phyloP scores from a whole-genome alignment of 768 basidiomycete species.

The Phlebiopsis flavidoalba region DNA sequence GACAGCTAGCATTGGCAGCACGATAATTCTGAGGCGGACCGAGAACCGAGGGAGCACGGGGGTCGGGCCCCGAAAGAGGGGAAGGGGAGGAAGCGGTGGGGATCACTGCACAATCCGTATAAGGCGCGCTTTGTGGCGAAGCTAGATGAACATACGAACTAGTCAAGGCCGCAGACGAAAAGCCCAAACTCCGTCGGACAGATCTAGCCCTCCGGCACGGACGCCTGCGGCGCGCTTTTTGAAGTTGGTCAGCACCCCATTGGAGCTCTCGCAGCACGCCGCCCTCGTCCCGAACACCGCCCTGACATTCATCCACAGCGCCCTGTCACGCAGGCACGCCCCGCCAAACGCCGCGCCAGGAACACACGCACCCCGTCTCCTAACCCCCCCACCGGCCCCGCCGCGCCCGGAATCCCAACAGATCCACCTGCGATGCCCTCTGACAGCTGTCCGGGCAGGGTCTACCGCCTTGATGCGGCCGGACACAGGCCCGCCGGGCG shows the following conservation, averaged over 20 bases:
- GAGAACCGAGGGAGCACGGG: background rate
- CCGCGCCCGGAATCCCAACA: background rate
- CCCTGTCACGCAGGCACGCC: no score
- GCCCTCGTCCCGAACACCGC: background rate
- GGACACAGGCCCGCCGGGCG: no score
- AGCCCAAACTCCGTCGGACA: background rate
- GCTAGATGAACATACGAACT: background rate
- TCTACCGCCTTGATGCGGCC: background rate
- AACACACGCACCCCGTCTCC: no score
- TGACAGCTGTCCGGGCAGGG: background rate
- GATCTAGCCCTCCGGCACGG: background rate
- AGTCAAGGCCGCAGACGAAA: no score
- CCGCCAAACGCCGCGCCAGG: no score
- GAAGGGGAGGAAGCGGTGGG: background rate
- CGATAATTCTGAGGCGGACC: no score
- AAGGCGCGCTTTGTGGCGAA: background rate
- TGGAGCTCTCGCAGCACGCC: background rate
- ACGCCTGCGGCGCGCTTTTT: background rate
- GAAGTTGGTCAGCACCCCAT: background rate
- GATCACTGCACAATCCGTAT: background rate
- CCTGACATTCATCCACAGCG: background rate
- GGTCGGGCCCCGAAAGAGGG: no score
- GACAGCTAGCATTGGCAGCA: no score
- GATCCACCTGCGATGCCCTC: background rate
- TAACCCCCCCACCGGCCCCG: no score